Evolutionary conservation across 2,329 filamentous ascomycete genomes (phyloP).

Genomic region (Claviceps sp.): DNA sequence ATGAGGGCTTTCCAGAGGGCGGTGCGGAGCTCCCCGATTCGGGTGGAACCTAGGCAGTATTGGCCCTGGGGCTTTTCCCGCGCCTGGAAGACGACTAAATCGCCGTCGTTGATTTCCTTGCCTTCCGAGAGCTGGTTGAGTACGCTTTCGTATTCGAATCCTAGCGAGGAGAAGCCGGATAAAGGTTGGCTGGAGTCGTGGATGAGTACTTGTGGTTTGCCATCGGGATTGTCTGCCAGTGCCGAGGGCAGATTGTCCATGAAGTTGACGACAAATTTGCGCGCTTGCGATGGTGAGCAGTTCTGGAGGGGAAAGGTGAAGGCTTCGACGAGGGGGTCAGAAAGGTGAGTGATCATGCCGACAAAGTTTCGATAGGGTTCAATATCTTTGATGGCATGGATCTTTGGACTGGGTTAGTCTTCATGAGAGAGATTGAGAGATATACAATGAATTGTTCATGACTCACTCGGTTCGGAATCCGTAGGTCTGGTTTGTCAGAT

Average conservation of each 20-base stretch:
- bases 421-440: conserved; percentile 6
- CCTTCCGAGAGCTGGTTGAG: conserved; percentile 16
- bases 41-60: conserved; percentile 45
- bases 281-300: conserved; percentile 37
- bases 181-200: conserved; percentile 62
- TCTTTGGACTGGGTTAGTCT: conserved; percentile 29
- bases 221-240: conserved; percentile 56
- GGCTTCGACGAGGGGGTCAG: conserved; percentile 59
- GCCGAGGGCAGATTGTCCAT: conserved; percentile 49
- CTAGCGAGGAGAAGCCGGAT: conserved; percentile 63
- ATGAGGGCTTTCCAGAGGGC: conserved; percentile 58
- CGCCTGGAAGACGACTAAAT: conserved; percentile 71
- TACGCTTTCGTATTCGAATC: conserved; percentile 49
- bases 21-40: conserved; percentile 58
- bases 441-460: not conserved
- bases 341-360: conserved; percentile 58
- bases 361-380: conserved; percentile 47
- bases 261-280: conserved; percentile 52
- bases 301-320: conserved; percentile 51
- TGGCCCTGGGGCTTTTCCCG: conserved; percentile 50
- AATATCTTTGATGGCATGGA: conserved; percentile 49
- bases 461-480: conserved; percentile 53
- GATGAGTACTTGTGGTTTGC: conserved; percentile 68
- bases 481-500: conserved; percentile 82
- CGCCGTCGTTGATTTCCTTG: conserved; percentile 45